These are phyloP conservation scores for Phytopythium mirpurense DNA, from an alignment of 352 stramenopile genomes.

Conservation along the genomic window DNA sequence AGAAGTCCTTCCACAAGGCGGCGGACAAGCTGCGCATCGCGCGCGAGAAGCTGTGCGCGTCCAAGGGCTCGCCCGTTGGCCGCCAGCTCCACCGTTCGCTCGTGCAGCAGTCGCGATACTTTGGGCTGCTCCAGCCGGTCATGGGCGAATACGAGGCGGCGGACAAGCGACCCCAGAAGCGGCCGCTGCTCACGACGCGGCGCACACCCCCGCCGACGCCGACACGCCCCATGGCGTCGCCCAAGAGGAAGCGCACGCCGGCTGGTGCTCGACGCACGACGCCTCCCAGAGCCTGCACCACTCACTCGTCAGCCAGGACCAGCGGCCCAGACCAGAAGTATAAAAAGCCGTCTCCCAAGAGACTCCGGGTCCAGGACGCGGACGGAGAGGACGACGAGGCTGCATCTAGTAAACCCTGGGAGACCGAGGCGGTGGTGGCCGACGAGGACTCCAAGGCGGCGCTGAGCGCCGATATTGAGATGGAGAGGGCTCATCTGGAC, in stretches of 20 bases:
- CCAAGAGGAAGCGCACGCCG: not conserved
- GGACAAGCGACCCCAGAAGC: constrained; percentile 14
- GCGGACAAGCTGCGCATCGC: constrained; percentile 17
- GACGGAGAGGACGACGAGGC: not conserved
- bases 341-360: constrained; percentile 2
- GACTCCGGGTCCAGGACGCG: not conserved
- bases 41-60: constrained; percentile 14
- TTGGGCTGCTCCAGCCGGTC: constrained; percentile 24
- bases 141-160: constrained; percentile 17
- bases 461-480: constrained; percentile 20
- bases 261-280: not conserved
- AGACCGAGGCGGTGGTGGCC: not conserved
- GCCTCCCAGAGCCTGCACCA: constrained; percentile 1
- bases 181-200: constrained; percentile 18
- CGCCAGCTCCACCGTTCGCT: constrained; percentile 18
- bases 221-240: constrained; percentile 2
- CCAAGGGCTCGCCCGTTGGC: constrained; percentile 16
- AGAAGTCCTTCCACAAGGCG: constrained; percentile 24
- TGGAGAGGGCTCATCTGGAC: constrained; percentile 27
- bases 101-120: constrained; percentile 25
- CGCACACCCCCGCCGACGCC: constrained; percentile 10
- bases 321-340: not conserved
- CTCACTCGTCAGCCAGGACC: too few species aligned
- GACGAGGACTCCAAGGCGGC: constrained; percentile 12
- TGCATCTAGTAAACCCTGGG: too few species aligned